Base-by-base conservation (phyloP, 179 eudicot genomes). In the Pouteria campechiana region DNA sequence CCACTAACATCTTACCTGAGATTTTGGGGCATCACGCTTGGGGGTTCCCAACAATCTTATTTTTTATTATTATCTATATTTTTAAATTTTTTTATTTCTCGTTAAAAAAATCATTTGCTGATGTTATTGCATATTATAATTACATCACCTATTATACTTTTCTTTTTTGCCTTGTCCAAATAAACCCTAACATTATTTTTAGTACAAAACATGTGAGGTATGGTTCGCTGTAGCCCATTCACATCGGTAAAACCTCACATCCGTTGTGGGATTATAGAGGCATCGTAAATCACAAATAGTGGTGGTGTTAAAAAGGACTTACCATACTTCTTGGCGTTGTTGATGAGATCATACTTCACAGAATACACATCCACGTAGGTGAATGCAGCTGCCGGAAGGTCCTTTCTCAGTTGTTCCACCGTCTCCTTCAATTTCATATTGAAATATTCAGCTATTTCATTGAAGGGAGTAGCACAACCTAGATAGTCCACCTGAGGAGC, bases 281-380 rank as follows among this genome's bases (percentile, higher is more conserved):
- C n/a, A n/a, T n/a, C n/a, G n/a, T 17, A 7, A 44, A 5, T 3
- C 1, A 3, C 2, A 13, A 7, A 13, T 17, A 17, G 11, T 8
- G 13, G n/a, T n/a, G n/a, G n/a, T n/a, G n/a, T 18, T 5, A 5
- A 20, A 7, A 18, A 6, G 22, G 14, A 27, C 33, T 24, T 27
- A 40, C 76, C 76, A 38, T 46, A 10, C 38, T 35, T 57, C 0
- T 32, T 37, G 24, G 73, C 73, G 22, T 71, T 48, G 48, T 37
- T 41, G 25, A 61, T 45, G 44, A 71, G 77, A 12, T 61, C 60
- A 3, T 67, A 67, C 44, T 66, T 71, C 46, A 62, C 38, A 0
- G 73, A 48, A 46, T 62, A 66, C 9, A 71, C 57, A 29, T 71
- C 73, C 32, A 71, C 69, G 12, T 71, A 71, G 6, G 77, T 71